phyloP scores from a whole-genome alignment of 2,329 filamentous ascomycete species.

The Neurospora sp. region DNA sequence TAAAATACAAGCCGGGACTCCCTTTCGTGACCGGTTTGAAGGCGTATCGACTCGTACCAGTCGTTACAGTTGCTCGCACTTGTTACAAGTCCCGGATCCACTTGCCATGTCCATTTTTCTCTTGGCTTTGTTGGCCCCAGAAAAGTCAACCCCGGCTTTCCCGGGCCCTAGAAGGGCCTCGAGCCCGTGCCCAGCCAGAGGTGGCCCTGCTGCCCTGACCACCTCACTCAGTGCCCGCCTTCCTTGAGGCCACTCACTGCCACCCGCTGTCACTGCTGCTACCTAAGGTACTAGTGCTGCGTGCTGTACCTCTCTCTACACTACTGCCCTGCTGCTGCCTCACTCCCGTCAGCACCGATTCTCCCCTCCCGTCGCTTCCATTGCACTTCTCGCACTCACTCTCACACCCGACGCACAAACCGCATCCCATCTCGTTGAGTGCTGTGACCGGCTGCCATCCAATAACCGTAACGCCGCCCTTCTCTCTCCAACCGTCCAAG shows the following conservation, averaged over 20 bases:
- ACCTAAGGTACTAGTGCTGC: neutral
- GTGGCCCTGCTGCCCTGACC: neutral
- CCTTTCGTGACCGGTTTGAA: neutral
- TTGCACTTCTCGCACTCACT: neutral
- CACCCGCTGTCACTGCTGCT: neutral
- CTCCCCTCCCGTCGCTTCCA: neutral
- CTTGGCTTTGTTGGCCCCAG: neutral
- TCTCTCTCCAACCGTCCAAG: neutral
- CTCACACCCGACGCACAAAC: neutral
- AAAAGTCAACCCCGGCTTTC: neutral
- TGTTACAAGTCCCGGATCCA: neutral
- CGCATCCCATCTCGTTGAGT: neutral
- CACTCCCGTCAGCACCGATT: neutral
- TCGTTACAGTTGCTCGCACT: neutral
- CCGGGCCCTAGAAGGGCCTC: neutral
- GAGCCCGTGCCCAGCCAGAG: neutral
- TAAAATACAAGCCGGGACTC: neutral
- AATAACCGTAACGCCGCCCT: neutral
- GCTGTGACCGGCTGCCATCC: neutral
- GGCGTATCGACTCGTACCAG: neutral
- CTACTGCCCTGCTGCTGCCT: neutral
- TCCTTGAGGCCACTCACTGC: neutral
- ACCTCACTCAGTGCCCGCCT: neutral
- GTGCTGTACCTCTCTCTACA: neutral
- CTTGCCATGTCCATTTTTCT: neutral